A percentile compares a stretch with the other conserved stretches of the same genome.
Evolutionary conservation across 2,329 filamentous ascomycete genomes (phyloP).

Genomic region (Dactylellina leptospora): DNA sequence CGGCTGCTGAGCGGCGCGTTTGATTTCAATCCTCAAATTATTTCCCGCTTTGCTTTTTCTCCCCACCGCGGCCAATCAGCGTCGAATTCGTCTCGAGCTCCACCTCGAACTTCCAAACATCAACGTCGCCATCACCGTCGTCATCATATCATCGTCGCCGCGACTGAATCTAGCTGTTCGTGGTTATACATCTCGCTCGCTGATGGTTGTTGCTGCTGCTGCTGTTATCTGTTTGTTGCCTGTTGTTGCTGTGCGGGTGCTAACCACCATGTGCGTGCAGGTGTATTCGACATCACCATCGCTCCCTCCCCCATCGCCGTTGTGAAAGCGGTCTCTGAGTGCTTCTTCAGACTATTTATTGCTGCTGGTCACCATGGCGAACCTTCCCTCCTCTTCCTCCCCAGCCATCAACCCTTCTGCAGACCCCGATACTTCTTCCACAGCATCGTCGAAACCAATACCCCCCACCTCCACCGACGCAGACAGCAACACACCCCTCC

Average conservation of each 20-base stretch:
- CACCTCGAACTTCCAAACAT: slow-evolving; percentile 17
- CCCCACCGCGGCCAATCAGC: slow-evolving; percentile 1
- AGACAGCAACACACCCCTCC: background rate
- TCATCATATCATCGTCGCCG: background rate
- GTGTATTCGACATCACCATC: slow-evolving; percentile 11
- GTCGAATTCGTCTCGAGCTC: slow-evolving; percentile 43
- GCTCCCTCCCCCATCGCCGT: background rate
- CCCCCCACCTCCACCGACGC: slow-evolving; percentile 14
- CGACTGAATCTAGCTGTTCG: background rate
- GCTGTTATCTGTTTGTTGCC: too few relatives aligned
- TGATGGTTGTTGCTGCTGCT: too few relatives aligned
- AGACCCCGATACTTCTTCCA: slow-evolving; percentile 19
- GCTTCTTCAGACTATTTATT: too few relatives aligned
- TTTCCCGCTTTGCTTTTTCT: slow-evolving; percentile 48
- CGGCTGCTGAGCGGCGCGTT: slow-evolving; percentile 32
- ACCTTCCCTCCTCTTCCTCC: slow-evolving; percentile 37
- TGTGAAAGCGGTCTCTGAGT: background rate
- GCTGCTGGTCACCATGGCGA: slow-evolving; percentile 34
- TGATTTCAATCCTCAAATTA: slow-evolving; percentile 54
- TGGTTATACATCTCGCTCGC: background rate
- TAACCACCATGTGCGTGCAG: too few relatives aligned
- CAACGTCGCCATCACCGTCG: background rate
- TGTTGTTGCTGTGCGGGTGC: too few relatives aligned
- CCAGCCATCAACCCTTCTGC: slow-evolving; percentile 12
- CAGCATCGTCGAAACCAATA: slow-evolving; percentile 19